Evolutionary conservation across 306 rosid species (phyloP), one percentile per base, ranked within the genome.

Genomic region (Sesbania bispinosa): DNA sequence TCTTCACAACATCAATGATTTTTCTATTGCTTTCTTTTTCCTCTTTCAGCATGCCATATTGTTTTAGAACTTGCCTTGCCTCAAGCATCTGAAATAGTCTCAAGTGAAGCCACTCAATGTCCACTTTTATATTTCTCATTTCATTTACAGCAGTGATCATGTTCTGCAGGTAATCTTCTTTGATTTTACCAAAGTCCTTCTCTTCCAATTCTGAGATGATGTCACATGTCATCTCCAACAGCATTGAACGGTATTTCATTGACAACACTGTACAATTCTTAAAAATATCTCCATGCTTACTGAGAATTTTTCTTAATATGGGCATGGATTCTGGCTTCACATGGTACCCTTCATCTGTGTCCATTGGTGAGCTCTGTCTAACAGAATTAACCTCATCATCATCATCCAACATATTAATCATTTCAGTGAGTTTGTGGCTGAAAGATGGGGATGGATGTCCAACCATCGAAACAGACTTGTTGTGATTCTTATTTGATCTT

Each of bases 211-310:
- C 69, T 33, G n/a, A 24, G 42, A 78, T 16, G 3, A 43, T 24
- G 6, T 53, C 78, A 33, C 77, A 43, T 4, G 63, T 55, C 5
- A 26, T 23, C 62, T 63, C 74, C 62, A 71, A 53, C 13, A 53
- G 3, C 23, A 3, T 0, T 2, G 74, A 32, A 23, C 63, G 55
- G 6, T 1, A 11, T 4, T 14, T 19, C 29, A 11, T 51, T 0
- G 52, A 33, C 3, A 6, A 1, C 5, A 36, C 0, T 0, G 4
- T 1, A 14, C 68, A 78, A 9, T 78, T 18, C 53, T 30, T 4
- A 23, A 8, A 41, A 33, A 63, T 14, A 19, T 78, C 74, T 43
- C 78, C 74, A 55, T 71, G 7, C 5, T 45, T 53, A 0, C 0
- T 1, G 2, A 54, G 7, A 16, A 71, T 9, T 23, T 33, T 54